Evolutionary conservation across 148 eudicot genomes (phyloP).

Genomic region (Beta vulgaris): DNA sequence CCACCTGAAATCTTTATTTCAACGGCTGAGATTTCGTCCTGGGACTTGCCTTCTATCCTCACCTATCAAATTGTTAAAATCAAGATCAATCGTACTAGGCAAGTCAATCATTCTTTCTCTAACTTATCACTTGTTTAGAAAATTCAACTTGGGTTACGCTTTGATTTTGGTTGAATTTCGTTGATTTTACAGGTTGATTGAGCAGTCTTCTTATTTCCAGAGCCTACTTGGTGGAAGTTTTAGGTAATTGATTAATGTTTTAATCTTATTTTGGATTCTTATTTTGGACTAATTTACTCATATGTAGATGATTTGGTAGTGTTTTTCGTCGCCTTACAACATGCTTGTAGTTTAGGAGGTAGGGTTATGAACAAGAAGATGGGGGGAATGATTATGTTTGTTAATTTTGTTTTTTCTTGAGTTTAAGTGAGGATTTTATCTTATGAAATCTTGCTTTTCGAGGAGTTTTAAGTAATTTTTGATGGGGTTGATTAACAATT

Average conservation of each 20-base stretch:
- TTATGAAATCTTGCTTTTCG: too few species aligned
- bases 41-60: constrained; percentile 53
- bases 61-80: constrained; percentile 43
- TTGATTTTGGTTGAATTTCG: background rate
- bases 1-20: constrained; percentile 38
- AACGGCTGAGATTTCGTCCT: constrained; percentile 44
- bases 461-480: background rate
- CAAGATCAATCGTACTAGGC: constrained; percentile 49
- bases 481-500: too few species aligned
- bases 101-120: background rate
- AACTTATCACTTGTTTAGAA: background rate
- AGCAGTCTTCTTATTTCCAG: constrained; percentile 64
- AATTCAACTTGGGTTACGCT: background rate
- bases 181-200: constrained; percentile 54
- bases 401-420: background rate
- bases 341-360: too few species aligned
- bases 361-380: too few species aligned
- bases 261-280: too few species aligned
- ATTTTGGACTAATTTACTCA: too few species aligned
- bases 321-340: too few species aligned
- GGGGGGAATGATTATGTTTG: too few species aligned
- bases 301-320: too few species aligned
- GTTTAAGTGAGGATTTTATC: background rate
- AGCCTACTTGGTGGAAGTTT: constrained; percentile 67
- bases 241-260: constrained; percentile 49